Evolutionary conservation across 805 yeast genomes (phyloP).

Genomic region (Pichia gijzeniarum): DNA sequence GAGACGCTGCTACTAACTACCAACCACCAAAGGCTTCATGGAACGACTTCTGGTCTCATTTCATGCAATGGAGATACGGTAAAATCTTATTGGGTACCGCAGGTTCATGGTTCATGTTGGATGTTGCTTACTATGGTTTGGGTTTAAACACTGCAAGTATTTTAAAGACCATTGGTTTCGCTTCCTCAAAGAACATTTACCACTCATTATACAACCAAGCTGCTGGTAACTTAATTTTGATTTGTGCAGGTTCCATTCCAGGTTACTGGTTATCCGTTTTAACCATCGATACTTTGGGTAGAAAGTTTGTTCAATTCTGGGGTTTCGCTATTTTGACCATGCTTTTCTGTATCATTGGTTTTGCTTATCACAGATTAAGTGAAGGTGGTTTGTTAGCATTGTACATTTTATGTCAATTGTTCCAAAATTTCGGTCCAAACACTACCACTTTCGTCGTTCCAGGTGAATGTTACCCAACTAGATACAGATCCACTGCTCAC

Average conservation of each 20-base stretch:
- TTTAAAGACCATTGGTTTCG: constrained; percentile 78
- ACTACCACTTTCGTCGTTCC: constrained; percentile 87
- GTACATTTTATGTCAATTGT: constrained; percentile 77
- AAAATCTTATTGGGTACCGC: constrained; percentile 84
- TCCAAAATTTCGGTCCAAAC: constrained; percentile 91
- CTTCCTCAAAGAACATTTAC: constrained; percentile 66
- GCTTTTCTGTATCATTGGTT: constrained; percentile 75
- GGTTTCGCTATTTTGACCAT: constrained; percentile 71
- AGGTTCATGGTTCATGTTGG: constrained; percentile 85
- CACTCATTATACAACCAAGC: constrained; percentile 64
- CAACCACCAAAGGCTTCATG: constrained; percentile 79
- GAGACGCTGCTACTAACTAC: constrained; percentile 26
- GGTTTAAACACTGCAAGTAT: constrained; percentile 77
- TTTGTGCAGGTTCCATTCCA: constrained; percentile 93
- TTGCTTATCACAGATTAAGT: constrained; percentile 66
- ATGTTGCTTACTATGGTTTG: constrained; percentile 87
- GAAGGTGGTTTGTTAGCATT: constrained; percentile 67
- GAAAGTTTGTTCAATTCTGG: constrained; percentile 73
- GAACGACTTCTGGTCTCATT: constrained; percentile 65
- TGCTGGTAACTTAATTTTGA: constrained; percentile 87
- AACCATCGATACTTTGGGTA: constrained; percentile 73
- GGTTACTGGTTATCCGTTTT: constrained; percentile 88
- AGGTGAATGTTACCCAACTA: constrained; percentile 89
- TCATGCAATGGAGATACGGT: constrained; percentile 80
- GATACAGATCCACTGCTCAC: constrained; percentile 93